Evolutionary conservation across 352 stramenopile species (phyloP).

Genomic region (Phytopythium chamaehyphon): DNA sequence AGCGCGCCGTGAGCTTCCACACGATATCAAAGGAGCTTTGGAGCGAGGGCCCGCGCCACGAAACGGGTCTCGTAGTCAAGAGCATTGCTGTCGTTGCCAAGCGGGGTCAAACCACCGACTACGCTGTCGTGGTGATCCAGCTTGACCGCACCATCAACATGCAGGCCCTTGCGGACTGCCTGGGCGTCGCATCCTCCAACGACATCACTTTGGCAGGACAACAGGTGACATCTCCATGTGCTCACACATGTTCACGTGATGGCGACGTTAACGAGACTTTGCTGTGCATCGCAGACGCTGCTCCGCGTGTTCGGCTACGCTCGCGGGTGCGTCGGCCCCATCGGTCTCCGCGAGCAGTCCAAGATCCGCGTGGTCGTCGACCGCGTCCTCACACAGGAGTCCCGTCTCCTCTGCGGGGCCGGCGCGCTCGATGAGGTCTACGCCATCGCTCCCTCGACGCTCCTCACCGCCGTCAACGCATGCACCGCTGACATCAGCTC

Average conservation of each 20-base stretch:
- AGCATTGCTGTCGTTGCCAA: conserved; percentile 49
- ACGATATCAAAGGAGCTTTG: conserved; percentile 13
- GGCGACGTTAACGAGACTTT: neutral
- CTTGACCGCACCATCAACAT: conserved; percentile 56
- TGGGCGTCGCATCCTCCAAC: conserved; percentile 15
- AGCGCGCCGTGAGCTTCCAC: conserved; percentile 16
- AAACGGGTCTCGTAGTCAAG: conserved; percentile 46
- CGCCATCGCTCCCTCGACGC: conserved; percentile 22
- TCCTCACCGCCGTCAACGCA: conserved; percentile 11
- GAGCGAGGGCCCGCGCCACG: conserved; percentile 6
- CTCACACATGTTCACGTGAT: neutral
- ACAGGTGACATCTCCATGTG: conserved; percentile 25
- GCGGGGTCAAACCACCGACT: conserved; percentile 6
- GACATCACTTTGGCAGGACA: conserved; percentile 42
- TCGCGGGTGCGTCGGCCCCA: conserved; percentile 53
- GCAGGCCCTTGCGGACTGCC: conserved; percentile 19
- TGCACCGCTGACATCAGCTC: conserved; percentile 14
- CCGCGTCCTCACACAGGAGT: conserved; percentile 14
- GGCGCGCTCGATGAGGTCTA: conserved; percentile 46
- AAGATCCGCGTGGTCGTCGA: conserved; percentile 56
- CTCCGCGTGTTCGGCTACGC: conserved; percentile 63
- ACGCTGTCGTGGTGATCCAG: conserved; percentile 46
- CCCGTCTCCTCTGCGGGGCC: conserved; percentile 44
- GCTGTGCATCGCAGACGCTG: conserved; percentile 30
- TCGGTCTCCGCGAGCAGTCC: conserved; percentile 51